Conservation (phyloP, 192 early-diverging fungal genomes). For the Backusella macrospora region DNA sequence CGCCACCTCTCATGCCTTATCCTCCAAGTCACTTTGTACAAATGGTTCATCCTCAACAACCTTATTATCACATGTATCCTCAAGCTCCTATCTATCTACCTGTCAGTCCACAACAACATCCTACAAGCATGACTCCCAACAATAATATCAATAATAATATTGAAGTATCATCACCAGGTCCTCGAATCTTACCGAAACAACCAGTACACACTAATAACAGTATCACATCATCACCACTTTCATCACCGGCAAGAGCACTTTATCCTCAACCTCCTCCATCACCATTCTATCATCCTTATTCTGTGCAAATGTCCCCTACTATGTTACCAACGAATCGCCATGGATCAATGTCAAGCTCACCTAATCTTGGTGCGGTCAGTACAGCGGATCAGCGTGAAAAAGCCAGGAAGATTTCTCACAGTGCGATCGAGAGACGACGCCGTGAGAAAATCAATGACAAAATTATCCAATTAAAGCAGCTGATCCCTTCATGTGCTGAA, state of each 20-base stretch:
- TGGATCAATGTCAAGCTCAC: background rate
- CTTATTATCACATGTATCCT: conserved; percentile 23
- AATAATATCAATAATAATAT: background rate
- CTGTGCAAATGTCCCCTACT: conserved; percentile 10
- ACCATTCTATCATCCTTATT: conserved; percentile 9
- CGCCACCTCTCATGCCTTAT: conserved; percentile 20
- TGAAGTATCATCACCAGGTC: background rate
- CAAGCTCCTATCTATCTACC: conserved; percentile 16
- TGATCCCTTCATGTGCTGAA: conserved; percentile 71
- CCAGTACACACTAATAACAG: background rate
- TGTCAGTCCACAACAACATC: conserved; percentile 20
- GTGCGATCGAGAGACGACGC: conserved; percentile 80
- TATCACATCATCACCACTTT: background rate
- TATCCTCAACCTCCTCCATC: conserved; percentile 15
- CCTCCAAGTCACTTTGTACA: conserved; percentile 10
- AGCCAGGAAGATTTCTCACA: conserved; percentile 80
- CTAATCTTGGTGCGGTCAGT: background rate
- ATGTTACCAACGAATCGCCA: background rate
- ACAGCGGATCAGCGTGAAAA: conserved; percentile 62
- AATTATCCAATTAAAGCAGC: conserved; percentile 71
- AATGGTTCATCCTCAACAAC: conserved; percentile 13
- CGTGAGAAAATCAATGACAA: conserved; percentile 87
- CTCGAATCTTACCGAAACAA: background rate
- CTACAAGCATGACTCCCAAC: background rate
- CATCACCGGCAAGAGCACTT: background rate